Base-by-base conservation (phyloP, 352 stramenopile species). In the Globisporangium abappressorium region DNA sequence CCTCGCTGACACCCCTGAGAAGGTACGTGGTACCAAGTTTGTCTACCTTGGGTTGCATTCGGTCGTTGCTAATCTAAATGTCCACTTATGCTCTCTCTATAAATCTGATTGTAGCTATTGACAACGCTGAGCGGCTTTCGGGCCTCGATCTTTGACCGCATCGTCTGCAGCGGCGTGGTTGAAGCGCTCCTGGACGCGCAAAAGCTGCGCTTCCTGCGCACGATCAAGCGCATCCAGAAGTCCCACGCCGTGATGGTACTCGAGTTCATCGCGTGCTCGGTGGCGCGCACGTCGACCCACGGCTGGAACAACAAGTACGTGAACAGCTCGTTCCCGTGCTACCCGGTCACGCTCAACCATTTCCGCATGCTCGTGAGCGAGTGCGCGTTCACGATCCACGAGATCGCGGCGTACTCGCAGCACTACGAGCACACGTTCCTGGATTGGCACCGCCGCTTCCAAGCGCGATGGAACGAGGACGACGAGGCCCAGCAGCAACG, bases 251-350 rank as follows among this genome's bases (percentile, higher is more conserved):
- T 75, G 28, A 87, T 81, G 30, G 26, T 94, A 34, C 70, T 94
- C 9, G 87, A 94, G 68, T 82, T 94, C 51, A 81, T 86, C 26
- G 81, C 78, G 33, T 93, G 85, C 59, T 79, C 80, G 1, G 78
- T 78, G 15, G 76, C 84, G 33, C 78, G 88, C 54, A 89, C 86
- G 70, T 85, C 76, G 61, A 93, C 82, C 3, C 84, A 92, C 64
- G 73, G 81, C 26, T 94, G 87, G 85, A 90, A 74, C 69, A 94
- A 94, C 81, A 92, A 93, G 70, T 93, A 94, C 75, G 84, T 94
- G 57, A 75, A 91, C 62, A 83, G 81, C 57, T 67, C 78, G 20
- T 92, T 87, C 64, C 70, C 82, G 57, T 84, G 80, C 36, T 81
- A 89, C 46, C 68, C 80, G 18, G 65, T 93, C 22, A 93, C 81